Base-by-base conservation (phyloP, 345 rosid species). In the Capsella bursapastoris region DNA sequence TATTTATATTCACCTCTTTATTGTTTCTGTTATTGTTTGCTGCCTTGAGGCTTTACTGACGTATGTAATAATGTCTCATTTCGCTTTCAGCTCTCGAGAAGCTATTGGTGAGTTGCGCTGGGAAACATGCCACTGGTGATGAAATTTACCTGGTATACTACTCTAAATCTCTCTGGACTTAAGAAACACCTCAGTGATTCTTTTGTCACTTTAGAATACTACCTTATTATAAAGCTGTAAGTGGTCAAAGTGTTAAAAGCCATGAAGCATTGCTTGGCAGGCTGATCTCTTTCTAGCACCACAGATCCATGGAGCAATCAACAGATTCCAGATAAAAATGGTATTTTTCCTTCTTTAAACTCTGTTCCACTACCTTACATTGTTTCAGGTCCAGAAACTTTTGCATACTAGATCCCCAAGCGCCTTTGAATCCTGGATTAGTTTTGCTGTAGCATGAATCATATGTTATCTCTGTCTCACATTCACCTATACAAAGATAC, bases 251-350 rank as follows among this genome's bases (percentile, higher is more conserved):
- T 37, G 27, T 57, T 66, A 41, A 48, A 48, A 62, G 31, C 32
- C 9, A 66, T 43, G 58, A 59, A 32, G 6, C 60, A 32, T 57
- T 64, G 3, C 38, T 43, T 60, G 79, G 86, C 91, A 89, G 98
- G 97, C 96, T 34, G 98, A 94, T 82, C 18, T 83, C 67, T 94
- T 89, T 80, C 62, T 91, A 55, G 96, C 90, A 40, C 91, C 96
- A 15, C 97, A 91, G 71, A 68, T 90, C 76, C 1, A 80, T 22
- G 80, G 74, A 32, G 95, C 84, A 56, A 66, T 82, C 62, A 78
- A 66, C 14, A 83, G 85, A 64, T 89, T 86, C 84, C 73, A 82
- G 57, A 59, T 91, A n/a, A 89, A 85, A 81, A 84, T 88, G 96
- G 98, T 93, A 91, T 31, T 57, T 58, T 4, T 38, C 28, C 34